Conservation (phyloP, 352 stramenopile genomes). For the Globisporangium paroecandrum region DNA sequence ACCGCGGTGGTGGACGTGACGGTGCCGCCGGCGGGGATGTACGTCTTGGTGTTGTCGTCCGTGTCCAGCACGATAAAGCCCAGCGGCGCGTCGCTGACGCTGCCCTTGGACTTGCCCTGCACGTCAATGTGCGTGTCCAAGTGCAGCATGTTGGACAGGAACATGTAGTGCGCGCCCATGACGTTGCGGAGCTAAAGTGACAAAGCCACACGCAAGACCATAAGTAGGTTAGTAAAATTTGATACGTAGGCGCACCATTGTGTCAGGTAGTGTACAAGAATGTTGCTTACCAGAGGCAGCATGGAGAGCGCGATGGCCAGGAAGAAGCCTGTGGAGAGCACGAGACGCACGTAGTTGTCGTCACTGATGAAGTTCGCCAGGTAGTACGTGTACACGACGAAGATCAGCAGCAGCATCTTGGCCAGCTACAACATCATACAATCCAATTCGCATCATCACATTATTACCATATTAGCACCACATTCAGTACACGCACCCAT, state of each 20-base stretch:
- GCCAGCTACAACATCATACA: slow-evolving; percentile 27
- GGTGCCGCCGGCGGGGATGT: slow-evolving; percentile 56
- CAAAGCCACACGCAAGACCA: not conserved
- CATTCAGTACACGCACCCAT: no score
- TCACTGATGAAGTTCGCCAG: slow-evolving; percentile 49
- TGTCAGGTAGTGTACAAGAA: not conserved
- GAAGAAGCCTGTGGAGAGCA: slow-evolving; percentile 73
- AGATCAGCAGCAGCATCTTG: slow-evolving; percentile 65
- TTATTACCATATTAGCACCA: not conserved
- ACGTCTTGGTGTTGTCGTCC: slow-evolving; percentile 54
- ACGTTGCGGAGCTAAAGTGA: slow-evolving; percentile 53
- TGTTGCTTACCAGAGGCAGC: slow-evolving; percentile 44
- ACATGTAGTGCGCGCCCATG: slow-evolving; percentile 75
- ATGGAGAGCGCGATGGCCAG: slow-evolving; percentile 51
- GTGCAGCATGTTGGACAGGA: slow-evolving; percentile 68
- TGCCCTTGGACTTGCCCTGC: slow-evolving; percentile 37
- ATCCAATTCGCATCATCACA: not conserved
- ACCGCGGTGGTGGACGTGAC: slow-evolving; percentile 50
- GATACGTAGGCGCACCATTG: not conserved
- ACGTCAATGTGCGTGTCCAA: slow-evolving; percentile 48
- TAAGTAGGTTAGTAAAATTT: not conserved
- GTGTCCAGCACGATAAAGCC: slow-evolving; percentile 68
- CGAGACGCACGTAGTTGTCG: slow-evolving; percentile 42
- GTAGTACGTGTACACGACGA: slow-evolving; percentile 78
- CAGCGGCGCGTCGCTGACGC: slow-evolving; percentile 53